phyloP scores from a whole-genome alignment of 352 stramenopile species.

The Aphanomyces astaci region DNA sequence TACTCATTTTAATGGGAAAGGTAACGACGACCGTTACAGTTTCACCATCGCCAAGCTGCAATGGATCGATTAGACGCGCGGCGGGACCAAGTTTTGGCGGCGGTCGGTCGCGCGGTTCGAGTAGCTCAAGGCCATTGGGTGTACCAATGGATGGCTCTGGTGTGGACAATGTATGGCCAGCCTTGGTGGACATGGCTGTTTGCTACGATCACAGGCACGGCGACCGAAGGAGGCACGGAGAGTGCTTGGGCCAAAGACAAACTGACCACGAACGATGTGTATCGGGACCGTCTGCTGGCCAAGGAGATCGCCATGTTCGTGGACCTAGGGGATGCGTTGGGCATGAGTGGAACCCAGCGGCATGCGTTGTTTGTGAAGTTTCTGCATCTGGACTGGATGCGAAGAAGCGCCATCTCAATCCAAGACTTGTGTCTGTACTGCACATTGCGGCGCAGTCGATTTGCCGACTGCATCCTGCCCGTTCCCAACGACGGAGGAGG shows the following conservation, averaged over 20 bases:
- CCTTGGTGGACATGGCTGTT: not conserved
- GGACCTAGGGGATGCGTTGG: conserved; percentile 4
- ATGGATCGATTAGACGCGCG: conserved; percentile 3
- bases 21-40: not conserved
- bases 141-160: not conserved
- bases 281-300: conserved; percentile 17
- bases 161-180: not conserved
- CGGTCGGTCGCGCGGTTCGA: not conserved
- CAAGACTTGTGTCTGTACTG: conserved; percentile 20
- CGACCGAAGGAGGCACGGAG: not conserved
- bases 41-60: not conserved
- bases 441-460: conserved; percentile 8
- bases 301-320: conserved; percentile 14
- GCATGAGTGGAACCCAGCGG: conserved; percentile 13
- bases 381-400: conserved; percentile 21
- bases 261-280: conserved; percentile 16
- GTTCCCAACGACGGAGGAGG: conserved; percentile 5
- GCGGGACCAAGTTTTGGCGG: not conserved
- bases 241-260: conserved; percentile 1
- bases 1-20: too few species aligned
- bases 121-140: not conserved
- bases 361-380: conserved; percentile 6
- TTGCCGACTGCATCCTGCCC: conserved; percentile 14
- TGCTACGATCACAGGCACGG: not conserved
- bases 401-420: conserved; percentile 8